Base-by-base conservation (phyloP, 2,329 filamentous ascomycete species). In the Xylaria sp. region DNA sequence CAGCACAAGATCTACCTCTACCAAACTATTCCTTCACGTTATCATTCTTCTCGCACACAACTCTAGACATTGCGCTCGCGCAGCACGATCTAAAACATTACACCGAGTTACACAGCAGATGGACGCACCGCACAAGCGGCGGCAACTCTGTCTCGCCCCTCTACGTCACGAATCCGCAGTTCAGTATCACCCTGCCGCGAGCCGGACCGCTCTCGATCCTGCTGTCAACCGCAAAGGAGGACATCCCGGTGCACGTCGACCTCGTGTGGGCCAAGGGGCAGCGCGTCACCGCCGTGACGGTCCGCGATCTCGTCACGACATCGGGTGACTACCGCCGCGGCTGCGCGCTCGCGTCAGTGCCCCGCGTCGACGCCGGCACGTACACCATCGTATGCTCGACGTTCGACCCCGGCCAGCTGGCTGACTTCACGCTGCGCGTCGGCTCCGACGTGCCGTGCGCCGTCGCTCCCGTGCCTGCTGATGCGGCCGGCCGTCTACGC, bases 381-480 rank as follows among this genome's bases (percentile, higher is more conserved):
- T 99, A 98, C 79, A 98, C 93, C 0, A 85, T 97, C 64, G 91
- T 98, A 6, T 95, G 92, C 77, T 97, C 93, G 2, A 97, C 95
- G 0, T 98, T 97, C 78, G 93, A 97, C 70, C 86, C 91, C 0
- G 91, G 91, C 8, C 93, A 97, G 76, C 83, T 88, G 0, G 92
- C 92, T 3, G 85, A 85, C 57, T 98, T 97, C 76, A 88, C 85
- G 0, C 84, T 99, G 8, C 88, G 89, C 65, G 85, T 98, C n/a
- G 89, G 90, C 55, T 90, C 91, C 39, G 88, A 86, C 62, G 78
- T 81, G 1, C 82, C 85, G 0, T 85, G 90, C 45, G 75, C 79
- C 0, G 77, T 97, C 4, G 82, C 81, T 7, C 85, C 87, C 17
- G 85, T 98, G 3, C 86, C 90, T 0, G 83, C 89, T 5, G 92